Conservation (phyloP, 257 asterid species). For the Leptodermis oblonga region DNA sequence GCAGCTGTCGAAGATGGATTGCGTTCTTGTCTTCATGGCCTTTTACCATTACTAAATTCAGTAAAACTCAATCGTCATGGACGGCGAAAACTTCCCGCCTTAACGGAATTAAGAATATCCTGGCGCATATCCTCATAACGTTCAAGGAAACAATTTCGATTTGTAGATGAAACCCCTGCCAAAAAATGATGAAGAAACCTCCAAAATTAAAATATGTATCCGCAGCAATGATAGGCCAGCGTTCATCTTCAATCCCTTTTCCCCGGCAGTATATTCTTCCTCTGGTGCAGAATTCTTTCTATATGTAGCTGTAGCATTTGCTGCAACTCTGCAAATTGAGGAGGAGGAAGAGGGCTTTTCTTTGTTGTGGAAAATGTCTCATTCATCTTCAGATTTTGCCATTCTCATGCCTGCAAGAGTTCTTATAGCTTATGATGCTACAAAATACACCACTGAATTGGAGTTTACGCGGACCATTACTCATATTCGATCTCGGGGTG, state of each 20-base stretch:
- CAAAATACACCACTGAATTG: slow-evolving; percentile 32
- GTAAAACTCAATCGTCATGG: not conserved
- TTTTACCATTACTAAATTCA: not conserved
- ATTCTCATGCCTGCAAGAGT: slow-evolving; percentile 37
- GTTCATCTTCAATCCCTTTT: slow-evolving; percentile 6
- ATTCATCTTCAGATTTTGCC: slow-evolving; percentile 11
- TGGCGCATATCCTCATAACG: not conserved
- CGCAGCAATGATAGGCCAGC: not conserved
- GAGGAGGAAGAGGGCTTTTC: not conserved
- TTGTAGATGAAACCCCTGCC: not conserved
- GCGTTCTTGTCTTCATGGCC: not conserved
- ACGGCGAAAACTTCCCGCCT: slow-evolving; percentile 3
- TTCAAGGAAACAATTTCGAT: not conserved
- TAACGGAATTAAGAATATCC: not conserved
- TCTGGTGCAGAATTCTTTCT: not conserved
- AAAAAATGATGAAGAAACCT: not conserved
- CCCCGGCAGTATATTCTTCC: not conserved
- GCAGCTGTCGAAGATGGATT: not conserved
- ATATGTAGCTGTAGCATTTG: slow-evolving; percentile 8
- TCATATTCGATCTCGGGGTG: slow-evolving; percentile 32
- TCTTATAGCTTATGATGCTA: slow-evolving; percentile 61
- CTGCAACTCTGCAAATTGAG: not conserved
- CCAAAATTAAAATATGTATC: not conserved
- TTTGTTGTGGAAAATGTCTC: slow-evolving; percentile 26
- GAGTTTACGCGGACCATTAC: slow-evolving; percentile 36